Percentiles rank a stretch among this genome's conserved stretches.
These are phyloP conservation scores for Agaricales sp. DNA, from an alignment of 1,284 basidiomycete species.

Conservation along the genomic window DNA sequence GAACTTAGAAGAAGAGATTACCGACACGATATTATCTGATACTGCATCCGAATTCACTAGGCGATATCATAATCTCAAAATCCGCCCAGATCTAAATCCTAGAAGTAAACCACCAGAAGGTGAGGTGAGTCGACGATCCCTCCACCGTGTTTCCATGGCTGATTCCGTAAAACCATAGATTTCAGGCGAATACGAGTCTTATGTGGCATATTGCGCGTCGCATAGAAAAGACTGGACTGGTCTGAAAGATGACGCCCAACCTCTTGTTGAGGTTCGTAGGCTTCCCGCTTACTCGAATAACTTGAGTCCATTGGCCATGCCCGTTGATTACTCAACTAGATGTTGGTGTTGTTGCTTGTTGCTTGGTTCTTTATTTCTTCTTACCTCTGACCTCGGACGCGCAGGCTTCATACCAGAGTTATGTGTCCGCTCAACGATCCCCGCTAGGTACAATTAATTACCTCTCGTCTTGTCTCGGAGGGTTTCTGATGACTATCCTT, in stretches of 20 bases:
- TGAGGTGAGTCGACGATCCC: constrained; percentile 31
- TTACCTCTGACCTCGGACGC: neutral
- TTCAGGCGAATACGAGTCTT: neutral
- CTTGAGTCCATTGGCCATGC: constrained; percentile 26
- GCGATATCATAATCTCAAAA: constrained; percentile 42
- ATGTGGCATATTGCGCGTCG: constrained; percentile 51
- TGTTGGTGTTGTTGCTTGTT: neutral
- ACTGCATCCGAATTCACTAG: constrained; percentile 68
- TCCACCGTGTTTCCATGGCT: constrained; percentile 5
- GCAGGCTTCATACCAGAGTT: constrained; percentile 71
- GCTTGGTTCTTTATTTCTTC: neutral
- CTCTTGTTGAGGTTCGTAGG: constrained; percentile 56
- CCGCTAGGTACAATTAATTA: constrained; percentile 48
- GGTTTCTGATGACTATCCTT: constrained; percentile 12
- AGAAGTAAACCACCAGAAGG: constrained; percentile 59
- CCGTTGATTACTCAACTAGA: neutral
- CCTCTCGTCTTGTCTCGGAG: neutral
- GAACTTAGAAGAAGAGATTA: constrained; percentile 32
- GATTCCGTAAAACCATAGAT: constrained; percentile 4
- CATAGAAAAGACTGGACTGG: constrained; percentile 50
- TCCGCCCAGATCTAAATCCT: constrained; percentile 61
- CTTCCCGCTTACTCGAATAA: constrained; percentile 42
- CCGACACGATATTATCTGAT: constrained; percentile 64
- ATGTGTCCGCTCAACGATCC: constrained; percentile 58
- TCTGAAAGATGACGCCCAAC: constrained; percentile 52